Evolutionary conservation across 2,329 filamentous ascomycete genomes (phyloP), one percentile per base, ranked within the genome.

Genomic region (Nothophoma quercina): DNA sequence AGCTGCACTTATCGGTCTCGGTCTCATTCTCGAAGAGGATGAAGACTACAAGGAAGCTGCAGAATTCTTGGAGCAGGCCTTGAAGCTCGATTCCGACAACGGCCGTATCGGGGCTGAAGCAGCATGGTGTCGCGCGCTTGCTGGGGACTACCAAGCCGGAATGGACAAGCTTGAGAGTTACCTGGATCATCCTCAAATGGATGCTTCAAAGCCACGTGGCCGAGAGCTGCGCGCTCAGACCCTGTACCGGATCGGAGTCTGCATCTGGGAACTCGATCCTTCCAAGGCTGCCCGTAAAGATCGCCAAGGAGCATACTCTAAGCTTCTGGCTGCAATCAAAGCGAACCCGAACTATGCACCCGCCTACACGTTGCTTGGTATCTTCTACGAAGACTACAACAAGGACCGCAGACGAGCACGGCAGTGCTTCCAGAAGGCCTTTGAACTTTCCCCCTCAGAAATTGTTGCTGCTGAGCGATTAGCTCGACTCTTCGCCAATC

Each of bases 381-480:
- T 93, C 7, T 99, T 89, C 77, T 99, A 97, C 69, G 86, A 88
- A 5, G 93, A 98, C 67, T 97, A 97, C 69, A 89, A 85, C 48
- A 91, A 88, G 60, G 95, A 98, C 73, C 91, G 87, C 74, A 89
- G 88, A 66, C 83, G 96, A 68, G 91, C 93, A 7, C 84, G 90
- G n/a, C 88, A 90, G 58, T 98, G 93, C 70, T 98, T 98, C 67
- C 91, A 97, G 65, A 97, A 98, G 71, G 95, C 95, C 0, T 90
- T 99, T 41, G 95, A 99, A 72, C 78, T 99, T 3, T 99, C 95
- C 0, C 79, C 91, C 0, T 88, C 90, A 0, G 95, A 99, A 70
- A 85, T 96, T 1, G 82, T 88, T 62, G 91, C 95, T 28, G 95
- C 95, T 0, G 91, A 98, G 73, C 85, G 91, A 22, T 83, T 99